Evolutionary conservation across 73 alveolate genomes (phyloP).

Genomic region (Uronychia setigera): DNA sequence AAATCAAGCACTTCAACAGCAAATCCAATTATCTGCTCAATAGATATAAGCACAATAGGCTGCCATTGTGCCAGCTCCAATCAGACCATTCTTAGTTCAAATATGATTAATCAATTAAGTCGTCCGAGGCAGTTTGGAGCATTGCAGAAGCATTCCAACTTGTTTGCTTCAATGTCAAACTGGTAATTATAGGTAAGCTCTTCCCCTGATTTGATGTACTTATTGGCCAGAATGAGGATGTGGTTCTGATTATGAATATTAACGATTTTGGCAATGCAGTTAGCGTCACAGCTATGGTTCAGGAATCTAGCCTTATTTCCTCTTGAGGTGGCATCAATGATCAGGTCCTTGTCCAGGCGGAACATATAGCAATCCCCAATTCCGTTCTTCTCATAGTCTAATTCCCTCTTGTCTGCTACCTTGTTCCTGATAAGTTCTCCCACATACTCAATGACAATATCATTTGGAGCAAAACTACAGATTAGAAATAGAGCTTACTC

Average conservation of each 20-base stretch:
- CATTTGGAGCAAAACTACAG: constrained; percentile 87
- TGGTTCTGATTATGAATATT: constrained; percentile 88
- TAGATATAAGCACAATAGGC: too few species aligned
- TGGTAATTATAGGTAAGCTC: constrained; percentile 95
- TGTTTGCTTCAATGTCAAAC: constrained; percentile 95
- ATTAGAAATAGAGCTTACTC: constrained; percentile 34
- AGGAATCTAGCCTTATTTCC: constrained; percentile 96
- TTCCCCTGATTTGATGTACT: constrained; percentile 90
- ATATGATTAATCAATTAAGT: constrained; percentile 86
- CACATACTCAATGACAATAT: constrained; percentile 96
- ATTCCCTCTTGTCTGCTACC: constrained; percentile 95
- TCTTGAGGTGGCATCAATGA: constrained; percentile 96
- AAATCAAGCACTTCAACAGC: not conserved
- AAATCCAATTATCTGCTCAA: constrained; percentile 17
- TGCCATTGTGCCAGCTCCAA: not conserved
- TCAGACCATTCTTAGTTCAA: too few species aligned
- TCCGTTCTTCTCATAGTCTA: constrained; percentile 89
- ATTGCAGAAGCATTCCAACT: constrained; percentile 93
- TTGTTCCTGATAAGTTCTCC: constrained; percentile 94
- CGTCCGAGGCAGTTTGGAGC: constrained; percentile 95
- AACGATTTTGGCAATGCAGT: constrained; percentile 91
- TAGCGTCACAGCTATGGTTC: constrained; percentile 96
- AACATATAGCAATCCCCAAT: constrained; percentile 98
- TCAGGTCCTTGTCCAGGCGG: constrained; percentile 88
- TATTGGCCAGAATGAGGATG: constrained; percentile 92